phyloP scores from a whole-genome alignment of 495 filamentous ascomycete species.

The Neurospora tetrasperma region DNA sequence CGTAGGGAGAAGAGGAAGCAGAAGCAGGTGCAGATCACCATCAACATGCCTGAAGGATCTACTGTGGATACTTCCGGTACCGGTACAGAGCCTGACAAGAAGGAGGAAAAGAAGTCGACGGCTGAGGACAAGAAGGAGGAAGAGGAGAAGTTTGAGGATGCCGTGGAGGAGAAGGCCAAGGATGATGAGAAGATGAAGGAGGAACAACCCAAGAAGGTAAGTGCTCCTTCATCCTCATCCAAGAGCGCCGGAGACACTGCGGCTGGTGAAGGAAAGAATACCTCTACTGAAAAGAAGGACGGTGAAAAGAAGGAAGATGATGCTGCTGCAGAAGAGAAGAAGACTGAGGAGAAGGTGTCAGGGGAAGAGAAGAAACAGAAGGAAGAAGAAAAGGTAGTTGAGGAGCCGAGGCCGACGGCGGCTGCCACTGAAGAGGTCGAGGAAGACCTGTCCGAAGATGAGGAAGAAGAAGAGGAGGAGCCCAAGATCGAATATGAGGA shows the following conservation, averaged over 20 bases:
- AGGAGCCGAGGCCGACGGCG: neutral
- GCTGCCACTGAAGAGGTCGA: neutral
- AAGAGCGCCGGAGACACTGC: neutral
- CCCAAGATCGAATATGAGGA: slow-evolving; percentile 9
- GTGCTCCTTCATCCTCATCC: neutral
- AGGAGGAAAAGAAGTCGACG: slow-evolving; percentile 7
- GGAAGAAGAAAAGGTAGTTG: slow-evolving; percentile 3
- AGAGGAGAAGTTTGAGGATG: slow-evolving; percentile 8
- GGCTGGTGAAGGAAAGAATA: slow-evolving; percentile 4
- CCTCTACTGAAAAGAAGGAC: slow-evolving; percentile 2
- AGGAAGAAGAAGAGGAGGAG: slow-evolving; percentile 5
- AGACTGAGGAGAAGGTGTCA: neutral
- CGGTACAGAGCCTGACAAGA: neutral
- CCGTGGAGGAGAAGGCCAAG: slow-evolving; percentile 7
- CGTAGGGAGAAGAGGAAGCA: slow-evolving; percentile 23
- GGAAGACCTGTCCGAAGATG: slow-evolving; percentile 8
- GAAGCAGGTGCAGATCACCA: slow-evolving; percentile 5
- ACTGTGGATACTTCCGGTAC: neutral
- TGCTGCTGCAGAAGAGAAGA: neutral
- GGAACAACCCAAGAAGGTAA: neutral
- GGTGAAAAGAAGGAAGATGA: slow-evolving; percentile 3
- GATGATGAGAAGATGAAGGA: neutral
- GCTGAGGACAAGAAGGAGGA: slow-evolving; percentile 10
- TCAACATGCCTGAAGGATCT: neutral
- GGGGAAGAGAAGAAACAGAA: neutral